Percentiles rank a stretch among this genome's conserved stretches.
Conservation (phyloP, 441 rosid genomes). For the Erodium trifolium region DNA sequence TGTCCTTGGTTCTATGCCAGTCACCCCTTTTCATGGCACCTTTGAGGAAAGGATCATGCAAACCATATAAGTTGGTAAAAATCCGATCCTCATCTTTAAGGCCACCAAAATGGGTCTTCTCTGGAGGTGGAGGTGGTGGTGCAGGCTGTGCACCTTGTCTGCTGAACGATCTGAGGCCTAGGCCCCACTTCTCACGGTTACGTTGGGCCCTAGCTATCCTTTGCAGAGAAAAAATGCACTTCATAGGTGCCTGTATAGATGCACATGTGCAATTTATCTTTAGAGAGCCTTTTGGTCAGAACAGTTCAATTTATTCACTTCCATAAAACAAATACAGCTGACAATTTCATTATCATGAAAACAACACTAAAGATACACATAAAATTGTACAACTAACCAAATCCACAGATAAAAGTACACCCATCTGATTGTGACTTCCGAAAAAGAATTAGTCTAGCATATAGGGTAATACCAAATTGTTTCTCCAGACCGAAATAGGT, state of each 20-base stretch:
- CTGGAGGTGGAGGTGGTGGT: slow-evolving; percentile 85
- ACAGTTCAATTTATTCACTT: too few species aligned
- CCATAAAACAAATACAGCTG: too few species aligned
- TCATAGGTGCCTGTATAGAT: slow-evolving; percentile 55
- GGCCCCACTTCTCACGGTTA: slow-evolving; percentile 37
- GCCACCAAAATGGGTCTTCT: slow-evolving; percentile 97
- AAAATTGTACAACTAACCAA: too few species aligned
- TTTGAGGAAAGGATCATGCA: slow-evolving; percentile 88
- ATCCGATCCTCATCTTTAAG: slow-evolving; percentile 93
- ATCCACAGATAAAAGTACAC: too few species aligned
- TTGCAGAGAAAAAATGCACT: slow-evolving; percentile 59
- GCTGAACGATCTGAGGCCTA: slow-evolving; percentile 57
- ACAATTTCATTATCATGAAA: too few species aligned
- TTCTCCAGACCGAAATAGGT: too few species aligned
- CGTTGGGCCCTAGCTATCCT: slow-evolving; percentile 41
- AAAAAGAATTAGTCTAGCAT: too few species aligned
- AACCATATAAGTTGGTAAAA: slow-evolving; percentile 81
- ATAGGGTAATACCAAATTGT: too few species aligned
- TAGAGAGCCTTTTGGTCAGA: too few species aligned
- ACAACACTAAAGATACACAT: too few species aligned
- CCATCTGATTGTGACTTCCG: too few species aligned
- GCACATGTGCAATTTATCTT: too few species aligned
- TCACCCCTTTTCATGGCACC: slow-evolving; percentile 97
- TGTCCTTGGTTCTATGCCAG: slow-evolving; percentile 91
- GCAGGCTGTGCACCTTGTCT: slow-evolving; percentile 75